Conservation (phyloP, 2,329 filamentous ascomycete genomes). For the Chrysoporthe puriensis region DNA sequence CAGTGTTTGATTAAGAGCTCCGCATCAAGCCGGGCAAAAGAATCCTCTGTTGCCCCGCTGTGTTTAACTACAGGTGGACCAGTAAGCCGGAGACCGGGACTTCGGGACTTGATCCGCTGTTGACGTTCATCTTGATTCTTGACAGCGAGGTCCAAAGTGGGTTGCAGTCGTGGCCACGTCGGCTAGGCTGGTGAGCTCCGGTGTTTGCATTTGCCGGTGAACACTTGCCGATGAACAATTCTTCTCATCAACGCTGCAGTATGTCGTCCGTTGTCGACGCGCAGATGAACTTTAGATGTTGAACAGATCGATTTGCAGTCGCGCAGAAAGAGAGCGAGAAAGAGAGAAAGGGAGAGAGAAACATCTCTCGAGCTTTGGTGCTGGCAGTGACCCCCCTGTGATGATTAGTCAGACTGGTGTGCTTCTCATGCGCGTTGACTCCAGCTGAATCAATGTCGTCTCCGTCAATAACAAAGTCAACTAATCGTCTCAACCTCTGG, state of each 20-base stretch:
- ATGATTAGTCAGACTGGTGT: background rate
- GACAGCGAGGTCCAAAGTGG: background rate
- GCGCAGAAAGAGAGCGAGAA: too few relatives aligned
- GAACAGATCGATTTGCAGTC: too few relatives aligned
- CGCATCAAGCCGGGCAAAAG: background rate
- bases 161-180: too few relatives aligned
- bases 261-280: background rate
- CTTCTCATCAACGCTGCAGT: background rate
- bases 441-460: background rate
- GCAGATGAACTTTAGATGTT: too few relatives aligned
- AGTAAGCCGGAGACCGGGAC: background rate
- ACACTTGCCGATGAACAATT: background rate
- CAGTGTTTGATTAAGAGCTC: background rate
- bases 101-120: background rate
- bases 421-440: background rate
- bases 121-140: background rate
- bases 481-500: background rate
- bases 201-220: background rate
- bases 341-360: too few relatives aligned
- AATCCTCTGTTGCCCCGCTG: background rate
- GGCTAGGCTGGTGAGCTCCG: background rate
- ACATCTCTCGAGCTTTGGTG: background rate
- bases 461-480: background rate
- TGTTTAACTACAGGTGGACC: background rate
- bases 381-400: background rate